Conservation (phyloP, 176 grass and related monocot species). For the Secale cereale region DNA sequence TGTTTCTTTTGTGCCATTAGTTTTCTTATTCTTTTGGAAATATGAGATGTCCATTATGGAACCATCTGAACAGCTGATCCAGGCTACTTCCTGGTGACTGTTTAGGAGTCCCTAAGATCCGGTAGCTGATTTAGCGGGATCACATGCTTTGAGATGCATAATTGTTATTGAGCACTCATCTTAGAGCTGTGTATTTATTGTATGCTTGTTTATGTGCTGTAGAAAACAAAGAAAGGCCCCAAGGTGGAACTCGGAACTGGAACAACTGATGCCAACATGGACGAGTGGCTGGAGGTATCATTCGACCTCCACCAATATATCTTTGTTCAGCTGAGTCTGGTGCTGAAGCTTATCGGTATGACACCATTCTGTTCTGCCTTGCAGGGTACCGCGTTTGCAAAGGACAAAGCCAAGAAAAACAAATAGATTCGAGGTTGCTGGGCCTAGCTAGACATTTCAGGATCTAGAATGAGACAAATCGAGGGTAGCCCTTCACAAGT, state of each 20-base stretch:
- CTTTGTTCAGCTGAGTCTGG: not conserved
- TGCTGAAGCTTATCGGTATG: not conserved
- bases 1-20: not conserved
- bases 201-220: not conserved
- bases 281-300: conserved; percentile 94
- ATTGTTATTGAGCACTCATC: not conserved
- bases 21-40: not conserved
- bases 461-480: conserved; percentile 39
- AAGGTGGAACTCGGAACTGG: conserved; percentile 92
- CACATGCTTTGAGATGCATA: not conserved
- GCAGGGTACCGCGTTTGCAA: conserved; percentile 74
- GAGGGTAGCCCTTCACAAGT: conserved; percentile 32
- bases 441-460: conserved; percentile 31
- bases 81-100: not conserved
- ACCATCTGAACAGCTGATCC: not conserved
- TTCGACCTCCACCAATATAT: not conserved
- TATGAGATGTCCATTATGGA: not conserved
- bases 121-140: not conserved
- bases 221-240: conserved; percentile 89
- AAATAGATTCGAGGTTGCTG: conserved; percentile 39
- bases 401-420: conserved; percentile 57
- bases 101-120: not conserved
- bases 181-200: not conserved
- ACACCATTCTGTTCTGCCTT: not conserved
- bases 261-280: conserved; percentile 71